Base-by-base conservation (phyloP, 495 filamentous ascomycete species). In the Penicillium manginii region DNA sequence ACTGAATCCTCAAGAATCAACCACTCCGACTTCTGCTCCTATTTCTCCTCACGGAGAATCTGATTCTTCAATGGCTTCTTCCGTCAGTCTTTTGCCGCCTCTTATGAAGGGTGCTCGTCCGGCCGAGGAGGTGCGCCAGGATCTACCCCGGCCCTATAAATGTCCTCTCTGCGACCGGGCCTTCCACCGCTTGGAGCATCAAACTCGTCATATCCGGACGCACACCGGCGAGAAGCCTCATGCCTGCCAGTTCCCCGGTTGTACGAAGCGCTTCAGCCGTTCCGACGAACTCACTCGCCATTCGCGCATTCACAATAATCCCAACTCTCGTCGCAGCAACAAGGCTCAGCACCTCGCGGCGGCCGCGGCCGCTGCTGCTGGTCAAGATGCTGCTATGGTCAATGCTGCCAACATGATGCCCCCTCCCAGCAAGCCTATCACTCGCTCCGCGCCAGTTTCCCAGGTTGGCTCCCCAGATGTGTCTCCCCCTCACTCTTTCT, bases 171-270 rank as follows among this genome's bases (percentile, higher is more conserved):
- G 94, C 83, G 96, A 98, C 67, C 97, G 97, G 81, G 94, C 94
- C 32, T 98, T 98, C 81, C 94, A 98, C 83, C 91, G 94, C 59
- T 82, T 98, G 50, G 94, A 98, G 78, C 94, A 98, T 72, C 94
- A 98, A 79, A 98, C 94, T 26, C 84, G 94, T 60, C 94, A 98
- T 72, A 98, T 98, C 68, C 86, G 94, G 62, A 98, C 96, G 8
- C 94, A 98, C 72, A 98, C 94, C 2, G 96, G 94, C 58, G 94
- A 98, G 79, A 98, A 98, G 80, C 94, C 94, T 17, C 94, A 98
- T 67, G 92, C 88, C 40, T 98, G 94, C 84, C 85, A 89, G 65
- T 97, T 91, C 67, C 91, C 91, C 4, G 93, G 92, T 52, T 98
- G 94, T 84, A 94, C 91, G 50, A 98, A 98, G 77, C 90, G 92